Conservation (phyloP, 2,329 filamentous ascomycete genomes). For the Claviceps africana region DNA sequence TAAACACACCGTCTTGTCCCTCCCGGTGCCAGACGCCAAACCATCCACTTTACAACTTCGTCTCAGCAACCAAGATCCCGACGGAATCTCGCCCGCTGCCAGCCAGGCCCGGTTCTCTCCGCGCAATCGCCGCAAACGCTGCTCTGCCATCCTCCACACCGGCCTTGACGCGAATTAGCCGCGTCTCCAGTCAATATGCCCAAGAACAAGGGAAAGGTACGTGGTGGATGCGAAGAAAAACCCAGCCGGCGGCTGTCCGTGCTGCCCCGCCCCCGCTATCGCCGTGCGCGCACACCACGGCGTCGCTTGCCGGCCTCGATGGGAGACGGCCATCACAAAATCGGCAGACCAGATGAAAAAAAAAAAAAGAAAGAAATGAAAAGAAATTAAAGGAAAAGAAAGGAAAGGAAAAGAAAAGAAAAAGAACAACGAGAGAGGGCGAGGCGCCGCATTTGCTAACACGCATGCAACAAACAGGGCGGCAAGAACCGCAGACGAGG, state of each 20-base stretch:
- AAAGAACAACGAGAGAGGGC: neutral
- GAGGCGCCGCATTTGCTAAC: constrained; percentile 7
- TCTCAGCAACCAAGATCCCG: neutral
- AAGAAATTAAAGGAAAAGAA: no score
- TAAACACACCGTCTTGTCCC: constrained; percentile 1
- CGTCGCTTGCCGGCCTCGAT: neutral
- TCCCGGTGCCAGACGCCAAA: neutral
- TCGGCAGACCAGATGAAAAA: neutral
- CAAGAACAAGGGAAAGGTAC: constrained; percentile 99
- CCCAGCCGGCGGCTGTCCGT: neutral
- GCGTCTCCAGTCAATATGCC: constrained; percentile 49
- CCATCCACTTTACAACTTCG: constrained; percentile 3
- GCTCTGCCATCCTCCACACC: neutral
- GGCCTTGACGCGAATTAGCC: neutral
- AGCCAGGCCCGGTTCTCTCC: neutral
- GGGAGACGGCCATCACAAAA: neutral
- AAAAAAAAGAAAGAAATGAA: neutral
- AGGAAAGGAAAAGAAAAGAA: neutral
- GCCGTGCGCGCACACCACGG: constrained; percentile 3
- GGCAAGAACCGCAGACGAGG: constrained; percentile 97
- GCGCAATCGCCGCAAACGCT: neutral
- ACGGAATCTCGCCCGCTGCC: neutral
- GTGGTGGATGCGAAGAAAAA: constrained; percentile 16
- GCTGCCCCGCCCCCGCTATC: constrained; percentile 17
- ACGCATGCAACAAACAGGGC: constrained; percentile 45